phyloP scores from a whole-genome alignment of 495 filamentous ascomycete genomes.

The Stereocaulon alpinum region DNA sequence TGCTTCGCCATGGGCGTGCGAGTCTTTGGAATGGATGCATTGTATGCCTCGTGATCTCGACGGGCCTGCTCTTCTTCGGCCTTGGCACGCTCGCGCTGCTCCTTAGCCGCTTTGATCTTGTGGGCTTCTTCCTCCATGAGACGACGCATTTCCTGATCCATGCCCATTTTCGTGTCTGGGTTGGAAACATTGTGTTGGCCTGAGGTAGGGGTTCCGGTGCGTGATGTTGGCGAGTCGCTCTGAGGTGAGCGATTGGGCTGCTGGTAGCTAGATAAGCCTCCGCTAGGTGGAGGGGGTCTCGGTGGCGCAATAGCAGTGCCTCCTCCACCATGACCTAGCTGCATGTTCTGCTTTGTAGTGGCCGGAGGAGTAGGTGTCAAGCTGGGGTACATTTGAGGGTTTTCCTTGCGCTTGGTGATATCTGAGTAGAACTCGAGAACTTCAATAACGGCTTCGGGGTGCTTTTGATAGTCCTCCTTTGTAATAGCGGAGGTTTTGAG shows the following conservation, averaged over 20 bases:
- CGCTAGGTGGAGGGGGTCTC: slow-evolving; percentile 52
- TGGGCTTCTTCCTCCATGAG: slow-evolving; percentile 42
- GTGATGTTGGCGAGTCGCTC: slow-evolving; percentile 23
- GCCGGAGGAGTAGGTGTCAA: slow-evolving; percentile 57
- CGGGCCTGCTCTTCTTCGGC: slow-evolving; percentile 49
- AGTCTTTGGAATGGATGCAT: slow-evolving; percentile 71
- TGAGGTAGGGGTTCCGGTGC: slow-evolving; percentile 32
- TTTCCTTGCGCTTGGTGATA: slow-evolving; percentile 75
- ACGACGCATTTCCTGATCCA: slow-evolving; percentile 41
- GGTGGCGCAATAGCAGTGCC: slow-evolving; percentile 71
- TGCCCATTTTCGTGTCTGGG: slow-evolving; percentile 36
- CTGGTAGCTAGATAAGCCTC: slow-evolving; percentile 27
- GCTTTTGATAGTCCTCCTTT: slow-evolving; percentile 93
- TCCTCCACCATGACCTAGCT: slow-evolving; percentile 46
- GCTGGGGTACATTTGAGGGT: slow-evolving; percentile 66
- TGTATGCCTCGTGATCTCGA: slow-evolving; percentile 72
- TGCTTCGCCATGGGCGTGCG: slow-evolving; percentile 74
- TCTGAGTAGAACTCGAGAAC: slow-evolving; percentile 97
- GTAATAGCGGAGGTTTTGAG: slow-evolving; percentile 92
- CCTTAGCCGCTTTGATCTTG: slow-evolving; percentile 28
- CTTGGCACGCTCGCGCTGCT: slow-evolving; percentile 39
- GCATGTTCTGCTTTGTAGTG: slow-evolving; percentile 49
- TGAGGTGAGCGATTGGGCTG: slow-evolving; percentile 24
- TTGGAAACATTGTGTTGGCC: slow-evolving; percentile 28
- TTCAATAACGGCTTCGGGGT: slow-evolving; percentile 96